Conservation (phyloP, 1,284 basidiomycete species). For the Papiliotrema flavescens region DNA sequence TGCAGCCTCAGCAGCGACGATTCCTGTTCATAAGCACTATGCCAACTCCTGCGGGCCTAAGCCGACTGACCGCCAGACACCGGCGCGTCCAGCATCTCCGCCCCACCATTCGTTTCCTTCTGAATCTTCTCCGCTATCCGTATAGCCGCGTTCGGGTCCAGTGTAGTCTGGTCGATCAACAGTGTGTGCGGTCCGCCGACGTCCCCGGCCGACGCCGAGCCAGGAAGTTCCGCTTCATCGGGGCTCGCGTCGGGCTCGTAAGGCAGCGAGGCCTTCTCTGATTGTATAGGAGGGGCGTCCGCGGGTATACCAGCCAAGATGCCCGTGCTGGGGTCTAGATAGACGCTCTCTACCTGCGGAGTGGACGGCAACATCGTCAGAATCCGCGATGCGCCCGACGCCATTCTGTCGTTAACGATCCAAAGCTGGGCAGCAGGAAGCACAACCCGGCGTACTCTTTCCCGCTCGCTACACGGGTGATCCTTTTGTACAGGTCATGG, state of each 20-base stretch:
- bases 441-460: constrained; percentile 19
- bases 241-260: not conserved
- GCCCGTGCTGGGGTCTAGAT: constrained; percentile 37
- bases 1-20: constrained; percentile 34
- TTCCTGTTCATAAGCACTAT: constrained; percentile 28
- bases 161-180: constrained; percentile 45
- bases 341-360: constrained; percentile 49
- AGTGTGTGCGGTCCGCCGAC: constrained; percentile 29
- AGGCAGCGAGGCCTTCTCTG: not conserved
- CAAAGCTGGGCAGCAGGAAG: not conserved
- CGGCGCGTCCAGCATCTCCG: constrained; percentile 42
- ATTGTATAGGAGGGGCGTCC: not conserved
- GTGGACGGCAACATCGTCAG: constrained; percentile 54
- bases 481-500: constrained; percentile 14
- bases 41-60: too few relatives aligned
- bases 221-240: not conserved
- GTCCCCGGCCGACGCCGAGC: not conserved
- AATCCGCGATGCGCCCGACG: constrained; percentile 46
- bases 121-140: constrained; percentile 32
- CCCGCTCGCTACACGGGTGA: constrained; percentile 25
- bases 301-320: constrained; percentile 25
- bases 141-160: constrained; percentile 41
- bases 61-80: constrained; percentile 38
- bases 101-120: constrained; percentile 20
- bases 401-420: constrained; percentile 36